Conservation (phyloP, 352 stramenopile genomes). For the Phytophthora pistaciae region DNA sequence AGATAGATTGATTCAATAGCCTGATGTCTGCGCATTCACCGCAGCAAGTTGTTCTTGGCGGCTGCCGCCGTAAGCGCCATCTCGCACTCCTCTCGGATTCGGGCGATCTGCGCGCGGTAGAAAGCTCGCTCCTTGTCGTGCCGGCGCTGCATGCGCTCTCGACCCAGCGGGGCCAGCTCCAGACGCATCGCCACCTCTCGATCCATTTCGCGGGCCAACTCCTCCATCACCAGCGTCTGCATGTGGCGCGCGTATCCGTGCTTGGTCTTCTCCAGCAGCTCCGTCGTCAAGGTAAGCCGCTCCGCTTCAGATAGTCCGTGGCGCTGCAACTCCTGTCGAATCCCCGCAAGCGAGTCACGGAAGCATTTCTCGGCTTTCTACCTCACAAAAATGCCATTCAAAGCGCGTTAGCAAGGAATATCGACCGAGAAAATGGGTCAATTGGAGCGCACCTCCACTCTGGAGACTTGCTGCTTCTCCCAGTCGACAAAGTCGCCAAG, state of each 20-base stretch:
- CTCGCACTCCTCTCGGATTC: constrained; percentile 72
- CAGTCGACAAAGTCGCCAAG: constrained; percentile 65
- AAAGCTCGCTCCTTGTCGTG: constrained; percentile 63
- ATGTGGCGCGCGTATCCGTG: constrained; percentile 61
- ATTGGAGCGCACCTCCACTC: constrained; percentile 51
- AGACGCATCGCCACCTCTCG: constrained; percentile 63
- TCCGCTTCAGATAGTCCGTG: constrained; percentile 43
- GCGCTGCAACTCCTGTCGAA: constrained; percentile 59
- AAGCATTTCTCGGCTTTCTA: constrained; percentile 65
- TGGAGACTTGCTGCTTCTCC: constrained; percentile 51
- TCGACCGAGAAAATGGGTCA: not conserved
- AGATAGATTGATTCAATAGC: too few relatives aligned
- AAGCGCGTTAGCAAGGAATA: not conserved
- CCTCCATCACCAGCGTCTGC: constrained; percentile 58
- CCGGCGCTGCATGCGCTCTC: constrained; percentile 57
- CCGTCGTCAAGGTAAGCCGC: constrained; percentile 48
- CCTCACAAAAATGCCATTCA: not conserved
- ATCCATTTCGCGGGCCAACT: constrained; percentile 71
- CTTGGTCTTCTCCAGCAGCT: constrained; percentile 81
- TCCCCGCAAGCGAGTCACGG: constrained; percentile 57
- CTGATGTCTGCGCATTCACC: constrained; percentile 48
- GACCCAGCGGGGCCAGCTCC: constrained; percentile 50
- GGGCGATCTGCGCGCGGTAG: constrained; percentile 69
- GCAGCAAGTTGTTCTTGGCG: constrained; percentile 78
- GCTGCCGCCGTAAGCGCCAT: constrained; percentile 67